Conservation (phyloP, 2,329 filamentous ascomycete genomes). For the Verticillium zaregamsianum region DNA sequence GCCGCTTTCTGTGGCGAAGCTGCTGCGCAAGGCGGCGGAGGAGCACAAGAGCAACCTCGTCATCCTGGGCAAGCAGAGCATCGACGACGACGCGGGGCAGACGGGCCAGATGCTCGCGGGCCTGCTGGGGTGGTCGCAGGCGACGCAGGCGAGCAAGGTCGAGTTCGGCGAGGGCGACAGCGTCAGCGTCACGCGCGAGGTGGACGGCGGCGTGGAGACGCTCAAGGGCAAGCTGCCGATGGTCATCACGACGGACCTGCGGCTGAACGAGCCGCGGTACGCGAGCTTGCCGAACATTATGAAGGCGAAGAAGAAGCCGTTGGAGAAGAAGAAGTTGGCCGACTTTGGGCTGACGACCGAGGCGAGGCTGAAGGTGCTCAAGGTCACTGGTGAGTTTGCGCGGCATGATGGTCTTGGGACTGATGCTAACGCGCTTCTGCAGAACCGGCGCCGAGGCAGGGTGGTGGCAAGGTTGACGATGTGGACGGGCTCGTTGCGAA, state of each 20-base stretch:
- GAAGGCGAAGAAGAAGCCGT: constrained; percentile 99
- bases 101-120: constrained; percentile 98
- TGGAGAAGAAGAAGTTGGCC: constrained; percentile 83
- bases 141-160: constrained; percentile 86
- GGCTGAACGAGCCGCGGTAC: constrained; percentile 92
- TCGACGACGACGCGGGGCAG: constrained; percentile 93
- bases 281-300: constrained; percentile 97
- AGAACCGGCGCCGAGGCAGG: constrained; percentile 85
- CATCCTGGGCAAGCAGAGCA: constrained; percentile 94
- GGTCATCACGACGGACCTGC: constrained; percentile 90
- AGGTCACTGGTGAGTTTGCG: constrained; percentile 69
- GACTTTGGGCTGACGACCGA: constrained; percentile 76
- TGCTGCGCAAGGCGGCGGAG: constrained; percentile 75
- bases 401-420: neutral
- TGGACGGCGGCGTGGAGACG: constrained; percentile 93
- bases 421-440: constrained; percentile 13
- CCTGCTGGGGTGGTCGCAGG: constrained; percentile 87
- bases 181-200: constrained; percentile 81
- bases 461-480: constrained; percentile 95
- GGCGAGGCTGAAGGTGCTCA: constrained; percentile 80
- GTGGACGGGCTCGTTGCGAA: constrained; percentile 91
- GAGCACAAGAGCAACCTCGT: constrained; percentile 88
- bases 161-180: constrained; percentile 66
- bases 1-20: constrained; percentile 87
- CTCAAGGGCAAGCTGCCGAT: constrained; percentile 81